Conservation (phyloP, 1,139 yeast genomes). For the Arxiozyma bovina region DNA sequence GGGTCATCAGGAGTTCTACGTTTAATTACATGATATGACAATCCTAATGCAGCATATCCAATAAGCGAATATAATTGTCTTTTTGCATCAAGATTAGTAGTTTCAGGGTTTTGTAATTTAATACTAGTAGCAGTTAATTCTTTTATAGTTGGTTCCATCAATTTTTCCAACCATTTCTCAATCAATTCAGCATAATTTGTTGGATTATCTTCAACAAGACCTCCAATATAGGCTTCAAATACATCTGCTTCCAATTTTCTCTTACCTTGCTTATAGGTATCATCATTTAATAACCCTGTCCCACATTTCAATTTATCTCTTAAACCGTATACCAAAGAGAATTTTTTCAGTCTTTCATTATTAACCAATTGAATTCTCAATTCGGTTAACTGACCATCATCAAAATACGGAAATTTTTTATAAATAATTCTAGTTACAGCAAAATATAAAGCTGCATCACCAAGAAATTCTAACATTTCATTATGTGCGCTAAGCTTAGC, state of each 20-base stretch:
- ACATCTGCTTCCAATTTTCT: conserved; percentile 35
- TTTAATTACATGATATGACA: conserved; percentile 51
- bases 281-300: conserved; percentile 17
- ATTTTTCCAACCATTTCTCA: conserved; percentile 49
- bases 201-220: conserved; percentile 51
- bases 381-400: conserved; percentile 76
- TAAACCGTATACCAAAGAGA: conserved; percentile 65
- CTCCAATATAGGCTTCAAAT: conserved; percentile 90
- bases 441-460: conserved; percentile 79
- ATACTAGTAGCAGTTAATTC: conserved; percentile 23
- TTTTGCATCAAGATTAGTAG: conserved; percentile 39
- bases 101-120: conserved; percentile 17
- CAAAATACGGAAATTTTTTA: conserved; percentile 54
- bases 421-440: conserved; percentile 63
- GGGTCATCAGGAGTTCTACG: conserved; percentile 45
- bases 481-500: conserved; percentile 63
- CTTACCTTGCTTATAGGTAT: conserved; percentile 19
- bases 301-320: conserved; percentile 48
- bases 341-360: conserved; percentile 62
- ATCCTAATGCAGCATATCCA: conserved; percentile 63
- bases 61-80: conserved; percentile 67
- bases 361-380: conserved; percentile 65
- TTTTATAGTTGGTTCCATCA: conserved; percentile 47
- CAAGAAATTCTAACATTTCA: conserved; percentile 87
- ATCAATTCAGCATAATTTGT: conserved; percentile 42